Conservation (phyloP, 441 rosid species). For the Theobroma grandiflorum region DNA sequence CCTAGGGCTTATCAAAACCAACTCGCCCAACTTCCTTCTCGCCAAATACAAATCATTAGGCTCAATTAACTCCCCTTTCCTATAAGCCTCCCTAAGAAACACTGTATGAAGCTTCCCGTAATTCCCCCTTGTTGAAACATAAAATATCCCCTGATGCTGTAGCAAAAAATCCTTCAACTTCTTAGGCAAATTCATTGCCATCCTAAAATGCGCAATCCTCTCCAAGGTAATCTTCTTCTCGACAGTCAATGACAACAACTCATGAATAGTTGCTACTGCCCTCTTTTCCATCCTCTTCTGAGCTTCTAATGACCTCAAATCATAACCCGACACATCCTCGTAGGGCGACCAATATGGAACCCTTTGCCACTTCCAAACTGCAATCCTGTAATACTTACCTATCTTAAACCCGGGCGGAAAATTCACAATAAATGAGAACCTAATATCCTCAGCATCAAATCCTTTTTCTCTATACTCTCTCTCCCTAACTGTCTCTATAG, state of each 20-base stretch:
- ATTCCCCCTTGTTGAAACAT: slow-evolving; percentile 92
- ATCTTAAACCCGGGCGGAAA: slow-evolving; percentile 95
- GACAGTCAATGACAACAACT: slow-evolving; percentile 73
- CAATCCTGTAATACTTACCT: slow-evolving; percentile 83
- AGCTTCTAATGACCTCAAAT: slow-evolving; percentile 86
- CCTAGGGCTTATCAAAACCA: slow-evolving; percentile 80
- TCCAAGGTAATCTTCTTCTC: slow-evolving; percentile 89
- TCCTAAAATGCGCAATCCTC: slow-evolving; percentile 89
- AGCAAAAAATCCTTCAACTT: slow-evolving; percentile 86
- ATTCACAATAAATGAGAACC: slow-evolving; percentile 82
- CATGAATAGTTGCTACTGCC: slow-evolving; percentile 88
- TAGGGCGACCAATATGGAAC: slow-evolving; percentile 94
- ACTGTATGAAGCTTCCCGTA: slow-evolving; percentile 91
- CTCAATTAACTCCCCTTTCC: slow-evolving; percentile 76
- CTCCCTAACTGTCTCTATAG: slow-evolving; percentile 83
- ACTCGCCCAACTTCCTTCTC: slow-evolving; percentile 79
- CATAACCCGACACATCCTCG: slow-evolving; percentile 86
- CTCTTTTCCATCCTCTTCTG: slow-evolving; percentile 95
- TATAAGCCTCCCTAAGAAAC: slow-evolving; percentile 82
- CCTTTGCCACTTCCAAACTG: slow-evolving; percentile 97
- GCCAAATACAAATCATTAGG: slow-evolving; percentile 87
- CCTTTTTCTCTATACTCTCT: slow-evolving; percentile 84
- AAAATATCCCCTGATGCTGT: slow-evolving; percentile 92
- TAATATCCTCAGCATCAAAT: slow-evolving; percentile 73
- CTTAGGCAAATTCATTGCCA: slow-evolving; percentile 78